Conservation (phyloP, 108 stramenopile species). For the Skeletonema menzelii region DNA sequence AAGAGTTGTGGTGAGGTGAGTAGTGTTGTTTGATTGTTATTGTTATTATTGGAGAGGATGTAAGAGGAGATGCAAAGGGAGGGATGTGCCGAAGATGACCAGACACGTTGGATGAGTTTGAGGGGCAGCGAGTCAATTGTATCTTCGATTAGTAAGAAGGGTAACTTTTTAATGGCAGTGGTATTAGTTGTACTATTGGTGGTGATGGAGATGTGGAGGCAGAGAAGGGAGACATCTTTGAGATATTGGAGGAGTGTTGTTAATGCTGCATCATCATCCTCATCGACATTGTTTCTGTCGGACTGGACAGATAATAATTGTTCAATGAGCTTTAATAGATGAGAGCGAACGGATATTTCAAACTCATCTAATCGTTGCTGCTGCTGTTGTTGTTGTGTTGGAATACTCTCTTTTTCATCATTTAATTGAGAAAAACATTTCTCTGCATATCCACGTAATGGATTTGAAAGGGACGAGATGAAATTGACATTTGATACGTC, state of each 20-base stretch:
- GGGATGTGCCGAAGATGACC: slow-evolving; percentile 17
- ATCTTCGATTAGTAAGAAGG: slow-evolving; percentile 69
- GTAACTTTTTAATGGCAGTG: slow-evolving; percentile 42
- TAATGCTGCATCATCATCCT: not conserved
- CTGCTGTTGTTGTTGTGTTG: not conserved
- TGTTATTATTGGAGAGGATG: slow-evolving; percentile 17
- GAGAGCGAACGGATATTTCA: slow-evolving; percentile 33
- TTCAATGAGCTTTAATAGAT: slow-evolving; percentile 16
- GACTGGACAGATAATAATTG: not conserved
- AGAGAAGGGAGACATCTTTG: slow-evolving; percentile 28
- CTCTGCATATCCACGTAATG: slow-evolving; percentile 3
- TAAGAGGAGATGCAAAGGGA: slow-evolving; percentile 29
- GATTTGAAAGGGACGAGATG: slow-evolving; percentile 6
- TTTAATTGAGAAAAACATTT: not conserved
- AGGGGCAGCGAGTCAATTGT: slow-evolving; percentile 52
- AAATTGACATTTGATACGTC: slow-evolving; percentile 5
- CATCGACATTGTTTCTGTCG: not conserved
- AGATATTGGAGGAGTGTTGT: slow-evolving; percentile 12
- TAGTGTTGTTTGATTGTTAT: slow-evolving; percentile 23
- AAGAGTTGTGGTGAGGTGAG: slow-evolving; percentile 23
- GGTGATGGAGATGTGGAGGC: slow-evolving; percentile 24
- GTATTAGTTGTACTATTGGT: not conserved
- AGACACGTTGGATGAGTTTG: slow-evolving; percentile 40
- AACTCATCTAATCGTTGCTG: slow-evolving; percentile 16
- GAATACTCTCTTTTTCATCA: not conserved